A percentile compares a stretch with the other conserved stretches of the same genome.
These are phyloP conservation scores for Bryopsis sp. DNA, from an alignment of 139 green algal species.

Conservation along the genomic window DNA sequence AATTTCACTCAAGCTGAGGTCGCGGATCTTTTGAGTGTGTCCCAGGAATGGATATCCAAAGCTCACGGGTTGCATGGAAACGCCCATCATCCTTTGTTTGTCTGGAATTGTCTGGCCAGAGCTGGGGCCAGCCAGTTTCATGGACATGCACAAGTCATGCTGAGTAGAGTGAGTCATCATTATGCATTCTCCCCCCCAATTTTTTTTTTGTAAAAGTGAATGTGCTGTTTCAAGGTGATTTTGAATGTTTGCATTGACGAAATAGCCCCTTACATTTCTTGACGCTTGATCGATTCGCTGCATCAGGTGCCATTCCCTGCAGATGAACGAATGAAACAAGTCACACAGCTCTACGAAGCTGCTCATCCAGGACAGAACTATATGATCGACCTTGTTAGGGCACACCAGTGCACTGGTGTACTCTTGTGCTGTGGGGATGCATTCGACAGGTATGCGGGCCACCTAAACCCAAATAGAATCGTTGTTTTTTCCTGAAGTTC, in stretches of 20 bases:
- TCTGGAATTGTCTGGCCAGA: slow-evolving; percentile 20
- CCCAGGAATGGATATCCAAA: slow-evolving; percentile 2
- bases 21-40: slow-evolving; percentile 29
- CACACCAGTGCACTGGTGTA: not conserved
- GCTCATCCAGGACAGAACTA: not conserved
- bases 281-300: not conserved
- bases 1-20: slow-evolving; percentile 41
- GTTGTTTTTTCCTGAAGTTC: too few relatives aligned
- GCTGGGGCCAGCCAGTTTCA: slow-evolving; percentile 48
- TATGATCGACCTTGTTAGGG: not conserved
- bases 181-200: not conserved
- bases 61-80: not conserved
- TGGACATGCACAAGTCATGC: slow-evolving; percentile 50
- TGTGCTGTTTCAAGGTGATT: too few relatives aligned
- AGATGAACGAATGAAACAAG: slow-evolving; percentile 8
- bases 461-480: too few relatives aligned
- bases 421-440: too few relatives aligned
- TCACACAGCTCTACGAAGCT: not conserved
- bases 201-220: too few relatives aligned
- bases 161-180: slow-evolving; percentile 24
- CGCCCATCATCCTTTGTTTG: slow-evolving; percentile 2
- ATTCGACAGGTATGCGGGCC: too few relatives aligned
- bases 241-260: too few relatives aligned
- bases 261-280: not conserved
- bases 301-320: slow-evolving; percentile 23